Conservation (phyloP, 148 eudicot species). For the Rhododendron mucronatum region DNA sequence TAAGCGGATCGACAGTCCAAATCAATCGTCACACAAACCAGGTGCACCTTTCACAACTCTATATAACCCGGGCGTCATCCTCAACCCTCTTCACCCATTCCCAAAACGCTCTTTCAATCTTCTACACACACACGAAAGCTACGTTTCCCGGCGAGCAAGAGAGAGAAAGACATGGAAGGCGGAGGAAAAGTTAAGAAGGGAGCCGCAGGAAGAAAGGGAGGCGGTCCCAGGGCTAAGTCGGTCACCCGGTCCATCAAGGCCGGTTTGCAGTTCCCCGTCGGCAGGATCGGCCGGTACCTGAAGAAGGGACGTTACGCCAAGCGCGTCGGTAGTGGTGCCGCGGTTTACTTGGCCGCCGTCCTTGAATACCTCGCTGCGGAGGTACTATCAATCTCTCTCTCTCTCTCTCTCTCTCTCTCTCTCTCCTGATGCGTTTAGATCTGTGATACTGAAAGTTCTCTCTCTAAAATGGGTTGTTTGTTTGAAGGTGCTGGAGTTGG, state of each 20-base stretch:
- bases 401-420: not conserved
- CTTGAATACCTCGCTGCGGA: conserved; percentile 79
- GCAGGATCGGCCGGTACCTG: conserved; percentile 58
- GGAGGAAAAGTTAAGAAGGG: conserved; percentile 58
- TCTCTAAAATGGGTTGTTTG: not conserved
- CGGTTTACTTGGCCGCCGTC: conserved; percentile 69
- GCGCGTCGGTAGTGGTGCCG: conserved; percentile 73
- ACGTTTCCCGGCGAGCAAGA: not conserved
- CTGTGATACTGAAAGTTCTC: not conserved
- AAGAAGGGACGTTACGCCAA: conserved; percentile 65
- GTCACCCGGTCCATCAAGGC: conserved; percentile 59
- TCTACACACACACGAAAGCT: not conserved
- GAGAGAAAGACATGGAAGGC: conserved; percentile 35
- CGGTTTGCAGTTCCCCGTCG: conserved; percentile 76
- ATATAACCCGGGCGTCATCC: not conserved
- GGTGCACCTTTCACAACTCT: not conserved
- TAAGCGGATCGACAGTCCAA: conserved; percentile 3
- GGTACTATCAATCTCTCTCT: conserved; percentile 13
- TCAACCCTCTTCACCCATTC: not conserved
- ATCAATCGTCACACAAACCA: conserved; percentile 2
- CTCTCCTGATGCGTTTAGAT: not conserved
- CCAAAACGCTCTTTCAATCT: not conserved
- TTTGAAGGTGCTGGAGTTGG: conserved; percentile 55
- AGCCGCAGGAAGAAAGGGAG: conserved; percentile 55
- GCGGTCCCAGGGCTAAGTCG: conserved; percentile 59